A percentile compares a stretch with the other conserved stretches of the same genome.
These are phyloP conservation scores for Macadamia tetraphylla DNA, from an alignment of 164 flowering plant species.

Conservation along the genomic window DNA sequence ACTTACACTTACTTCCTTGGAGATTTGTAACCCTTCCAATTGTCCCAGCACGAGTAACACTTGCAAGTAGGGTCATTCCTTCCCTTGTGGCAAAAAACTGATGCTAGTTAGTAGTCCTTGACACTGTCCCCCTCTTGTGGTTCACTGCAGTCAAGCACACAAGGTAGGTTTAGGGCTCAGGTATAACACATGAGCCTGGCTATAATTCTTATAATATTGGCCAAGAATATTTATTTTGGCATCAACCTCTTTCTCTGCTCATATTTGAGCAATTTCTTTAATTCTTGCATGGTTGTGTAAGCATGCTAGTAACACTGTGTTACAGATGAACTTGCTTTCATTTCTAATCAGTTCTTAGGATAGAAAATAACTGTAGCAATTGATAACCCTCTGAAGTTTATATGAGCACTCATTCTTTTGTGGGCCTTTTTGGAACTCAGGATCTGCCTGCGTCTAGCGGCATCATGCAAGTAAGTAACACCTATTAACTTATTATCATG, in stretches of 20 bases:
- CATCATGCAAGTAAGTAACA: slow-evolving; percentile 81
- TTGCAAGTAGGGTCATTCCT: too few species aligned
- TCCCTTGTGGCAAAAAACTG: too few species aligned
- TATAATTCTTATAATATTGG: background rate
- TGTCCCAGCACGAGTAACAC: too few species aligned
- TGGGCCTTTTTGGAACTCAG: slow-evolving; percentile 31
- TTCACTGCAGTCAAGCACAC: too few species aligned
- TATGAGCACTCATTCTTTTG: background rate
- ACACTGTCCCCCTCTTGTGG: too few species aligned
- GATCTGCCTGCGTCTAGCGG: slow-evolving; percentile 95
- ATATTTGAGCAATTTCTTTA: background rate
- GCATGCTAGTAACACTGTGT: background rate
- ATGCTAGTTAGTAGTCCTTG: too few species aligned
- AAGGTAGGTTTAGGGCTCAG: too few species aligned
- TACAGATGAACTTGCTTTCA: background rate
- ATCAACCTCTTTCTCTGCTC: background rate
- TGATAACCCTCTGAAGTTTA: background rate
- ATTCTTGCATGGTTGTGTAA: background rate
- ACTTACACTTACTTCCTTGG: too few species aligned
- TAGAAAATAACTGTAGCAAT: too few species aligned
- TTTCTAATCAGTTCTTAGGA: background rate
- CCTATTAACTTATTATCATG: background rate
- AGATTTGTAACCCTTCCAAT: too few species aligned
- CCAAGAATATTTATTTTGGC: background rate
- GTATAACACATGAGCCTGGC: background rate